Percentiles rank a stretch among this genome's conserved stretches.
phyloP scores from a whole-genome alignment of 805 yeast species.

The Candida glaebosa region DNA sequence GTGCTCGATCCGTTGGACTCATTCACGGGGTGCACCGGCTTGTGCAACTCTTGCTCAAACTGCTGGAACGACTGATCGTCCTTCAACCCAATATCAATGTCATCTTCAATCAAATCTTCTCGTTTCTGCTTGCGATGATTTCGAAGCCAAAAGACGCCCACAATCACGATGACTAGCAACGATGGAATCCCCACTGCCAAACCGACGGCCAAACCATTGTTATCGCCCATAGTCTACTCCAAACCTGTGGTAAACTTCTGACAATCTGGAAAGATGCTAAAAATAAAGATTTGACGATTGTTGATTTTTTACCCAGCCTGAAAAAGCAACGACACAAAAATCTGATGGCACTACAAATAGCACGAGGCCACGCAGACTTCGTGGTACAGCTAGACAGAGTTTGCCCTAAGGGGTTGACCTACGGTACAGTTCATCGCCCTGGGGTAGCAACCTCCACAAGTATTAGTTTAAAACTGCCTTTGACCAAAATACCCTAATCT shows the following conservation, averaged over 20 bases:
- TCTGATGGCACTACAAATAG: not conserved
- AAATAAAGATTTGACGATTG: not conserved
- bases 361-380: not conserved
- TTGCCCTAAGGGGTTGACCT: not conserved
- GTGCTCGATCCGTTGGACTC: conserved; percentile 4
- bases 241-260: not conserved
- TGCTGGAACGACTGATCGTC: conserved; percentile 34
- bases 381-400: not conserved
- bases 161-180: conserved; percentile 23
- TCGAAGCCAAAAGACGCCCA: conserved; percentile 23
- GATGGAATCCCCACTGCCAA: conserved; percentile 41
- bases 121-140: conserved; percentile 26
- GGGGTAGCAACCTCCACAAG: not conserved
- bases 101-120: conserved; percentile 28
- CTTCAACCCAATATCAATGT: conserved; percentile 32
- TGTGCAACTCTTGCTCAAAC: conserved; percentile 36
- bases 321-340: not conserved
- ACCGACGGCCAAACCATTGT: conserved; percentile 34
- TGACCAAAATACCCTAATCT: not conserved
- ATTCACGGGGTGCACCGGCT: conserved; percentile 9
- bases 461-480: not conserved
- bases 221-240: conserved; percentile 12
- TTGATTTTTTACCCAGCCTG: not conserved
- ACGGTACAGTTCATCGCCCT: not conserved
- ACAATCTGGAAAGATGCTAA: not conserved